These are phyloP conservation scores for Rhytidiadelphus loreus DNA, from an alignment of 225 moss, liverwort and hornwort genomes.

Conservation along the genomic window DNA sequence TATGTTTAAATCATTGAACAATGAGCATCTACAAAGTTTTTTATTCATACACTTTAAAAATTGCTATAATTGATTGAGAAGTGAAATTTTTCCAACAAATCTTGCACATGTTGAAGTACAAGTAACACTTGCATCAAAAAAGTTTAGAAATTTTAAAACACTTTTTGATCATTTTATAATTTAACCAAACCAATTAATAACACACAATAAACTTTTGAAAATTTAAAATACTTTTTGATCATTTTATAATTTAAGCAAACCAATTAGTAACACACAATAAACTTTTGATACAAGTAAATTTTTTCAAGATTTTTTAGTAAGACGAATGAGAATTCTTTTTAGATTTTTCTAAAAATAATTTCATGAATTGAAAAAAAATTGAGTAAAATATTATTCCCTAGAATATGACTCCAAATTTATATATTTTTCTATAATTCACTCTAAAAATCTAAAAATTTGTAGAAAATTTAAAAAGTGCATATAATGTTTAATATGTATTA, in stretches of 20 bases:
- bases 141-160: accelerated
- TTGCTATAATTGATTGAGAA: neutral
- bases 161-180: no score
- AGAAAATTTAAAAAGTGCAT: no score
- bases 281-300: neutral
- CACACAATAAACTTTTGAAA: no score
- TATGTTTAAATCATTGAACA: neutral
- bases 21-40: accelerated
- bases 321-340: no score
- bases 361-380: no score
- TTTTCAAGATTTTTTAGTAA: neutral
- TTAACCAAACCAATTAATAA: no score
- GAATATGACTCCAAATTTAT: neutral
- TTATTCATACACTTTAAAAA: neutral
- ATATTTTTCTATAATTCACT: neutral
- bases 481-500: no score
- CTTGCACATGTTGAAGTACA: neutral
- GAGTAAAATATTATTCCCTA: neutral
- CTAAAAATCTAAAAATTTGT: neutral
- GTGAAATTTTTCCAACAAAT: neutral
- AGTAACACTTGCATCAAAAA: neutral
- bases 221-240: accelerated
- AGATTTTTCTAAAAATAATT: no score
- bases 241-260: neutral
- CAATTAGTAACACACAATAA: no score